A percentile compares a stretch with the other conserved stretches of the same genome.
Evolutionary conservation across 148 eudicot genomes (phyloP).

Genomic region (Rhododendron kiyosumense): DNA sequence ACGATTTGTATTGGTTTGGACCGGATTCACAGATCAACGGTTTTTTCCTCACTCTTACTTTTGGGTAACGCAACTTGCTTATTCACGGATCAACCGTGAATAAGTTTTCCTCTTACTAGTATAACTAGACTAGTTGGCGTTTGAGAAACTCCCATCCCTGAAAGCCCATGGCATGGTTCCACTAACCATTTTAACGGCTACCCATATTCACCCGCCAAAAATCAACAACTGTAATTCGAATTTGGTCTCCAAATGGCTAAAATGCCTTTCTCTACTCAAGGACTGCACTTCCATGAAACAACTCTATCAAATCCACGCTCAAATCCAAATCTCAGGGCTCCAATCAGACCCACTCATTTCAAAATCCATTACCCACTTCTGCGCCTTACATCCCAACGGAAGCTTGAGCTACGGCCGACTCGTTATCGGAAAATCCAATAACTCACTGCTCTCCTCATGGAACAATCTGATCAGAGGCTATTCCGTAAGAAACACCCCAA

Average conservation of each 20-base stretch:
- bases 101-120: no score
- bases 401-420: conserved; percentile 7
- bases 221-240: neutral
- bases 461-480: conserved; percentile 26
- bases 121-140: neutral
- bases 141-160: neutral
- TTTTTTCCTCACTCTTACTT: no score
- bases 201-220: conserved; percentile 11
- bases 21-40: no score
- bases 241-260: neutral
- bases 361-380: conserved; percentile 8
- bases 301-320: conserved; percentile 20
- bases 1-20: no score
- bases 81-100: no score
- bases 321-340: conserved; percentile 11
- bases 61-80: no score
- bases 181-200: conserved; percentile 1
- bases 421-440: neutral
- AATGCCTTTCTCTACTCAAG: conserved; percentile 16
- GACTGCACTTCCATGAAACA: conserved; percentile 19
- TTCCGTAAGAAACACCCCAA: conserved; percentile 15
- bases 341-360: neutral
- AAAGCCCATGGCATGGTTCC: conserved; percentile 16
- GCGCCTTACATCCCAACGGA: conserved; percentile 1
- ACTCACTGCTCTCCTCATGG: conserved; percentile 21